phyloP scores from a whole-genome alignment of 1,284 basidiomycete genomes.

The Boletus semigastroideus region DNA sequence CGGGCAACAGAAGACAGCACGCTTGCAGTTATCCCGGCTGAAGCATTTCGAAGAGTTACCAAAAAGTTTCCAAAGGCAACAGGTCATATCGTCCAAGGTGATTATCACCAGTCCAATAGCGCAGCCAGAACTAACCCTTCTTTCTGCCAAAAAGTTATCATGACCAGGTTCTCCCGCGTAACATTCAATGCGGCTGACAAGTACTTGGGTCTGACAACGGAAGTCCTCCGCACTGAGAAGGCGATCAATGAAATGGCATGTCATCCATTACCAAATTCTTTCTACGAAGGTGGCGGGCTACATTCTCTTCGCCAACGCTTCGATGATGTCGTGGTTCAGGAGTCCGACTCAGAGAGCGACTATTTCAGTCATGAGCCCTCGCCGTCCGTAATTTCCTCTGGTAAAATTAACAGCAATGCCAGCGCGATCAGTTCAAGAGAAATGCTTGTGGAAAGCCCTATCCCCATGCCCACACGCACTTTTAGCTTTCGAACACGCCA shows the following conservation, averaged over 20 bases:
- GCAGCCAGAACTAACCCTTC: constrained; percentile 1
- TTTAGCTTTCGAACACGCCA: constrained; percentile 39
- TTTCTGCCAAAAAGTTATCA: constrained; percentile 61
- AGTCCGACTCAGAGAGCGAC: constrained; percentile 51
- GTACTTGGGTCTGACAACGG: constrained; percentile 93
- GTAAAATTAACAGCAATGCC: constrained; percentile 12
- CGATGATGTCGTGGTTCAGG: constrained; percentile 50
- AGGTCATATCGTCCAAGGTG: constrained; percentile 95
- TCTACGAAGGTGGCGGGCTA: constrained; percentile 94
- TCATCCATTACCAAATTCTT: constrained; percentile 87
- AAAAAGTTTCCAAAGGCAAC: constrained; percentile 97
- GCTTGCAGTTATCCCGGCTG: constrained; percentile 97
- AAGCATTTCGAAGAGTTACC: constrained; percentile 90
- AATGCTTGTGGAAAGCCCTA: constrained; percentile 27
- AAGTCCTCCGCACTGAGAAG: constrained; percentile 95
- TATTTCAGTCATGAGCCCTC: constrained; percentile 47
- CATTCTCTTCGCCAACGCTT: constrained; percentile 87
- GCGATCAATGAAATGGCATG: constrained; percentile 96
- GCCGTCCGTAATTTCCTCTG: constrained; percentile 15
- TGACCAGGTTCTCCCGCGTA: constrained; percentile 94
- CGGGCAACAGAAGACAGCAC: constrained; percentile 93
- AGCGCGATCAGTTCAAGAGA: constrained; percentile 21
- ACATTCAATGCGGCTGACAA: constrained; percentile 96
- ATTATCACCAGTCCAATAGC: constrained; percentile 3
- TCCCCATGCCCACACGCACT: constrained; percentile 18